Base-by-base conservation (phyloP, 176 grass and related monocot genomes). In the Phyllostachys edulis region DNA sequence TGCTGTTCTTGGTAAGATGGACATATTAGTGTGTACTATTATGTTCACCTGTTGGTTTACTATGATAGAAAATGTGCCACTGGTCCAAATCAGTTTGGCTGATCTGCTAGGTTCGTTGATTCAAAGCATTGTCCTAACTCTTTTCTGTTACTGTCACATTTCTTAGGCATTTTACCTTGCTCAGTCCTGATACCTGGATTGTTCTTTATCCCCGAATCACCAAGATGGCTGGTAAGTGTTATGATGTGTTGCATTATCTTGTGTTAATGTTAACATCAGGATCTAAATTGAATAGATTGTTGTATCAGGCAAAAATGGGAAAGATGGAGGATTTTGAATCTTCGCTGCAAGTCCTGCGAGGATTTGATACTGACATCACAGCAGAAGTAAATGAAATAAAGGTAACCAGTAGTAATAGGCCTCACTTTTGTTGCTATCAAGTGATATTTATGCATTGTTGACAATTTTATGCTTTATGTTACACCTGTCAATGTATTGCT, bases 361-460 rank as follows among this genome's bases (percentile, higher is more conserved):
- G 96, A 87, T 99, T 96, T 92, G 91, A 99, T 50, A 92, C 96
- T 45, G 93, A 99, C 56, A 99, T 99, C 51, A 83, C 87, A 80
- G 80, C 75, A 55, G 93, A 99, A 96, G 87, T 94, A 45, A 96
- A 92, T 91, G 96, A 94, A 90, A 99, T 99, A 74, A 99, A 99
- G 93, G 96, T 91, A 85, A 69, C 20, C 36, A 21, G 14, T 73
- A 67, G 75, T 60, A 72, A 32, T 6, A 37, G 9, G 76, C 34
- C 23, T 83, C 29, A 68, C 5, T 86, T 76, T 80, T 76, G 11
- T 37, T 73, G 20, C 23, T 74, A 29, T 79, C 18, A 59, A 50
- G 67, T 36, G 40, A 46, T 50, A 76, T 45, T 26, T 17, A 17
- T 51, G 21, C 4, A 18, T 29, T 23, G 56, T 7, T 15, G 26